A percentile compares a stretch with the other conserved stretches of the same genome.
Conservation (phyloP, 495 filamentous ascomycete genomes). For the Hyaloscypha finlandica region DNA sequence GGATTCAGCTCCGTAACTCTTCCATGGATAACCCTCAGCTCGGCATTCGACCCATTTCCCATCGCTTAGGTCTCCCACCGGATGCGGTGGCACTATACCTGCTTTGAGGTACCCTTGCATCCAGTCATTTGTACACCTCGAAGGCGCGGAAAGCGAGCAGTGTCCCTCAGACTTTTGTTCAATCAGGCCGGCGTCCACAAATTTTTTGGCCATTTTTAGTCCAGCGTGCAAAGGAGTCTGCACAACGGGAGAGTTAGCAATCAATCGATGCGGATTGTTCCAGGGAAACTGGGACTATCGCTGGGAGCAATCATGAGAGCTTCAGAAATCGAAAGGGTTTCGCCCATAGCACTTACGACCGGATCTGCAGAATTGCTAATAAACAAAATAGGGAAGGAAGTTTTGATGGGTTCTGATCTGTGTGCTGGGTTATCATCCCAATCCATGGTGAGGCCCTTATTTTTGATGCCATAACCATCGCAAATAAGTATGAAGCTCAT, state of each 20-base stretch:
- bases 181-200: constrained; percentile 46
- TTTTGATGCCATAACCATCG: constrained; percentile 44
- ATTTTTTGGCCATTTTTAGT: constrained; percentile 52
- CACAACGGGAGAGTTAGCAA: not conserved
- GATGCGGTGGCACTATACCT: constrained; percentile 44
- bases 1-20: not conserved
- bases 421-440: constrained; percentile 38
- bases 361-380: constrained; percentile 61
- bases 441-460: constrained; percentile 39
- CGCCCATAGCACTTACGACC: constrained; percentile 33
- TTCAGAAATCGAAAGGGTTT: not conserved
- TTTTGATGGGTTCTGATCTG: constrained; percentile 40
- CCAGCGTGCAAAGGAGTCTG: constrained; percentile 51
- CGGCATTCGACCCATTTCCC: constrained; percentile 44
- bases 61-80: constrained; percentile 31
- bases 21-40: constrained; percentile 35
- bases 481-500: constrained; percentile 43
- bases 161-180: constrained; percentile 49
- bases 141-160: constrained; percentile 41
- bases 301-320: not conserved
- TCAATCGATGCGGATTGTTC: not conserved
- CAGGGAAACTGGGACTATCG: not conserved
- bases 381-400: constrained; percentile 60
- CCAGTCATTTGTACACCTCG: constrained; percentile 41
- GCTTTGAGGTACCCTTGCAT: constrained; percentile 42